A percentile compares a stretch with the other conserved stretches of the same genome.
Conservation (phyloP, 768 basidiomycete genomes). For the Boletales sp. region DNA sequence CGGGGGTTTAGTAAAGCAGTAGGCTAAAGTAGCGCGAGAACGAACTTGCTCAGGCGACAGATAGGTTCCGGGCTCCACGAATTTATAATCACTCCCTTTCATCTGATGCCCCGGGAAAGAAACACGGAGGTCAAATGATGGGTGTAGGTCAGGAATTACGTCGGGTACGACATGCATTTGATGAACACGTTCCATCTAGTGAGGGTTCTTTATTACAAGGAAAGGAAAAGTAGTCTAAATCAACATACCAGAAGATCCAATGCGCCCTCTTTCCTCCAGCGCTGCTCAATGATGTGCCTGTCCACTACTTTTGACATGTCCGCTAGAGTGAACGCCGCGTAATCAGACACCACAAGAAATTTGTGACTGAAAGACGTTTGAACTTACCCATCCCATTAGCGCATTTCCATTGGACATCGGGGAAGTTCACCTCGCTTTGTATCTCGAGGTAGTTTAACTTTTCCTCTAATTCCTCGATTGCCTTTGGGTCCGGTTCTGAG, state of each 20-base stretch:
- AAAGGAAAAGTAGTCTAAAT: not conserved
- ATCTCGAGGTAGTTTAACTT: constrained; percentile 64
- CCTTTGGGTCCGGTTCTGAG: constrained; percentile 30
- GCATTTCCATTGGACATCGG: constrained; percentile 75
- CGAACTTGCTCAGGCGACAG: constrained; percentile 65
- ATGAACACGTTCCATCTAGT: constrained; percentile 87
- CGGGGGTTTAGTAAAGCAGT: constrained; percentile 1
- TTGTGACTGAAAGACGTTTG: not conserved
- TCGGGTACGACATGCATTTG: constrained; percentile 94
- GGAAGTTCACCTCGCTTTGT: constrained; percentile 82
- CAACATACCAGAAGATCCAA: constrained; percentile 71
- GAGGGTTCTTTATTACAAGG: not conserved
- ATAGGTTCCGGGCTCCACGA: constrained; percentile 70
- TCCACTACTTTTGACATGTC: constrained; percentile 69
- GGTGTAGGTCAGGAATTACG: constrained; percentile 65
- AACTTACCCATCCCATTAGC: constrained; percentile 72
- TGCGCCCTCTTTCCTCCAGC: constrained; percentile 81
- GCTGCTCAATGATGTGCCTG: constrained; percentile 77
- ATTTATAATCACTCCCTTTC: constrained; percentile 22
- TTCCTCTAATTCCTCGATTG: constrained; percentile 43
- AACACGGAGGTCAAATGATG: constrained; percentile 72
- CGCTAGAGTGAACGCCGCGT: constrained; percentile 34
- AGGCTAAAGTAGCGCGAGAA: not conserved
- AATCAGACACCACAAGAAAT: not conserved
- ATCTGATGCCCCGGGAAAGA: constrained; percentile 41